Base-by-base conservation (phyloP, 345 rosid genomes). In the Moringa oleifera region DNA sequence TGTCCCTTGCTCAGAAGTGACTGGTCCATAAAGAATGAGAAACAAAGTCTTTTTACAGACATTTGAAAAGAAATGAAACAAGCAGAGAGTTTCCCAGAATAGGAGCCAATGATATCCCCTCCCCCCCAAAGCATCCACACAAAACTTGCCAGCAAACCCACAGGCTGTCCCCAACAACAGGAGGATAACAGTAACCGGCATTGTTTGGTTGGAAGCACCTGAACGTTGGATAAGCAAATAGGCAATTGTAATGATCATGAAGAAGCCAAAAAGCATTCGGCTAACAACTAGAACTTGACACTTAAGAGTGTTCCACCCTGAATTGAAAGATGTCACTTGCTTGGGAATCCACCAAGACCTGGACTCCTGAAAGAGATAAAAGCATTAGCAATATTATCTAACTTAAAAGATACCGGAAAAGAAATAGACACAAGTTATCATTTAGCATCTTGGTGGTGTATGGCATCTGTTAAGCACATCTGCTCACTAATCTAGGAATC, bases 61-160 rank as follows among this genome's bases (percentile, higher is more conserved):
- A 51, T 73, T 86, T 0, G 90, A 73, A 25, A 85, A 41, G 65
- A 90, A 90, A 56, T 88, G 96, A 62, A 86, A 57, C 17, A 77
- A 7, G 81, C 97, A 91, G 10, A 85, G 71, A 64, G 66, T 55
- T 61, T 87, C 94, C 97, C 97, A 95, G 50, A 80, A 72, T 0
- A 80, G 17, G 12, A 91, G 79, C 99, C 99, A 95, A 24, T 56
- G 72, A 7, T 70, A 61, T 51, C 97, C 99, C 0, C 76, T 69
- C 25, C 99, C 97, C 16, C 97, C 97, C 23, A 95, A 46, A 0
- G 93, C 84, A 74, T 91, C 97, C 0, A 91, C 84, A 25, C 99
- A 88, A 18, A 87, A 51, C 77, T 88, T 95, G 45, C 93, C 97
- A 0, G 88, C 79, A 37, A 79, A 68, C 62, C 96, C 99, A 58